Evolutionary conservation across 225 moss, liverwort and hornwort genomes (phyloP).

Genomic region (Rhytidiadelphus loreus): DNA sequence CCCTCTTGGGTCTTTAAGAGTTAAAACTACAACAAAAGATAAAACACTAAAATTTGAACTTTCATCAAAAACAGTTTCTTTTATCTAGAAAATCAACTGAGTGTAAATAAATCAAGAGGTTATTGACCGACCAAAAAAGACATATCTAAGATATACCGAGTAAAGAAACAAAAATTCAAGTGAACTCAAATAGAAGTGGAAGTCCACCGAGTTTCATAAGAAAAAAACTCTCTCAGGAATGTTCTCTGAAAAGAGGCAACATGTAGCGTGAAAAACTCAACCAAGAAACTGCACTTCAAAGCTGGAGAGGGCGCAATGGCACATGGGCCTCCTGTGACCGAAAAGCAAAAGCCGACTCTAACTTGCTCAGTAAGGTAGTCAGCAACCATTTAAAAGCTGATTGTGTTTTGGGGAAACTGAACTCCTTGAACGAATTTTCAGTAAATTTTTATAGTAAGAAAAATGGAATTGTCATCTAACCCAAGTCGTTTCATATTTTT

Average conservation of each 20-base stretch:
- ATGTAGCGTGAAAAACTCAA: background rate
- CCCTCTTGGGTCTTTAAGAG: too few relatives aligned
- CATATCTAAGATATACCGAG: accelerated
- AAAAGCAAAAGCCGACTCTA: background rate
- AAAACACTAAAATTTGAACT: background rate
- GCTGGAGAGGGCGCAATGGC: background rate
- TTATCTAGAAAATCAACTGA: too few relatives aligned
- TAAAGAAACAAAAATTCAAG: background rate
- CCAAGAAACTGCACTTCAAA: too few relatives aligned
- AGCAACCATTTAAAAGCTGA: too few relatives aligned
- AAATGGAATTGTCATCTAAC: too few relatives aligned
- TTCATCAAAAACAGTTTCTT: background rate
- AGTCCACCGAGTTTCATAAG: background rate
- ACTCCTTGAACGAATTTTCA: too few relatives aligned
- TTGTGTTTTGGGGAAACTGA: too few relatives aligned
- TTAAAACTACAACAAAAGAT: background rate
- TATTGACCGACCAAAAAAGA: background rate
- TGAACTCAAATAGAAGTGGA: background rate
- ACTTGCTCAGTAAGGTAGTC: background rate
- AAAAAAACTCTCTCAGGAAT: too few relatives aligned
- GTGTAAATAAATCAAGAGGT: background rate
- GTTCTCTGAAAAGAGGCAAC: background rate
- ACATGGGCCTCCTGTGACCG: background rate
- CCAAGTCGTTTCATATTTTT: too few relatives aligned
- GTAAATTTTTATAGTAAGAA: too few relatives aligned